Evolutionary conservation across 2,329 filamentous ascomycete genomes (phyloP), one percentile per base, ranked within the genome.

Genomic region (Colletotrichum cordylinicola): DNA sequence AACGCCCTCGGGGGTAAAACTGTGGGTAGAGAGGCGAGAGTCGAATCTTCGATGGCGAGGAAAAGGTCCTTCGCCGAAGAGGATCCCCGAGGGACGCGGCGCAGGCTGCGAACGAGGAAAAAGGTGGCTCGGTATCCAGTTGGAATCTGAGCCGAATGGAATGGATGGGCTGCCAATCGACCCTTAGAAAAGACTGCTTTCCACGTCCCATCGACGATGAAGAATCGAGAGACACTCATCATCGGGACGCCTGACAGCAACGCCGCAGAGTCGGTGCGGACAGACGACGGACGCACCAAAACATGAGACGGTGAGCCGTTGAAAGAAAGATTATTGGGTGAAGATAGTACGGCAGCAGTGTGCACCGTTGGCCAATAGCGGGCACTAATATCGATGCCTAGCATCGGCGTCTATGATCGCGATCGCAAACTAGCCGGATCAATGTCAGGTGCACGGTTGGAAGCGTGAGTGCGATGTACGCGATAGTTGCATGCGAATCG

Each of bases 251-350:
- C 29, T 21, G 66, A 29, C n/a, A 56, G 21, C 15, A 48, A 60
- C 21, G 66, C 10, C 13, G 9, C 27, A 67, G 15, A 37, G 33
- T n/a, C n/a, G 35, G 21, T 24, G 21, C 48, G 15, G 31, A 58
- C 66, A 24, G 52, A 67, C 9, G 65, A 37, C 48, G 29, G 62
- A 27, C 52, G 13, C 66, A 24, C 39, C n/a, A 37, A 56, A 68
- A 68, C 66, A 60, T 60, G 52, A 68, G 66, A 68, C 52, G 66
- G 66, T 43, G 31, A 39, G 66, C 35, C 66, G 66, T 68, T 68
- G 52, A 21, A 52, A 58, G 52, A 16, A 55, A 39, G 31, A 16
- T 55, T 16, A 68, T 60, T 60, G 66, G 66, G 16, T 37, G 31
- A 21, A 29, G 66, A 68, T 60, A 21, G 52, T 67, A 21, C 48